Percentiles rank a stretch among this genome's conserved stretches.
phyloP scores from a whole-genome alignment of 441 rosid genomes.

The Codiaeum variegatum region DNA sequence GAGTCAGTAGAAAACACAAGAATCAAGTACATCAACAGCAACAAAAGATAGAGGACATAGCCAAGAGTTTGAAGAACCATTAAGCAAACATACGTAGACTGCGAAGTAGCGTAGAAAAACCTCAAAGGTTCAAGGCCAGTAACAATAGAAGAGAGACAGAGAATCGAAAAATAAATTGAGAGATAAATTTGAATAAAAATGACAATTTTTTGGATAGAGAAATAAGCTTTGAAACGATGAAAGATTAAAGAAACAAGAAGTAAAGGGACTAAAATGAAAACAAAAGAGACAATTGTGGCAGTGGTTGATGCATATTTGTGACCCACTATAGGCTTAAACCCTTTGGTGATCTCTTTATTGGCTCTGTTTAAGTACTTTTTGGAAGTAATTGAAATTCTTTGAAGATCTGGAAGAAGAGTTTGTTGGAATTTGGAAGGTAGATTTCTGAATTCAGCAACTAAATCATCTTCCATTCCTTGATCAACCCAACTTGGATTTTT shows the following conservation, averaged over 20 bases:
- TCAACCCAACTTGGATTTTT: conserved; percentile 54
- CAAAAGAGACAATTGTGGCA: conserved; percentile 58
- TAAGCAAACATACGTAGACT: conserved; percentile 59
- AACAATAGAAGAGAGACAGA: conserved; percentile 61
- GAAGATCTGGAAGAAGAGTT: conserved; percentile 73
- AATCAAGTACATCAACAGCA: conserved; percentile 68
- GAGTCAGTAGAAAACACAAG: conserved; percentile 72
- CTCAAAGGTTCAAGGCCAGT: conserved; percentile 83
- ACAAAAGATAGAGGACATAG: conserved; percentile 66
- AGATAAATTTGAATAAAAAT: conserved; percentile 89
- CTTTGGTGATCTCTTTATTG: conserved; percentile 75
- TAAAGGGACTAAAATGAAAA: conserved; percentile 68
- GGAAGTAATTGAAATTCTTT: conserved; percentile 66
- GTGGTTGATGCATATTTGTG: conserved; percentile 64
- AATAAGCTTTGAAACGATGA: conserved; percentile 75
- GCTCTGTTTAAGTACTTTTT: conserved; percentile 67
- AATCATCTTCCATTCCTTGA: conserved; percentile 54
- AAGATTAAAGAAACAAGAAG: conserved; percentile 71
- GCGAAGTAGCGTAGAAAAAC: conserved; percentile 78
- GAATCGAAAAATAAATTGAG: conserved; percentile 87
- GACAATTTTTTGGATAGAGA: conserved; percentile 76
- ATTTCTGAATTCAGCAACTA: conserved; percentile 65
- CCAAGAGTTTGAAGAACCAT: conserved; percentile 77
- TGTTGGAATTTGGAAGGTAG: conserved; percentile 70
- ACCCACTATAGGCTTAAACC: conserved; percentile 79